Conservation (phyloP, 805 yeast genomes). For the Sugiyamaella qingdaonensis region DNA sequence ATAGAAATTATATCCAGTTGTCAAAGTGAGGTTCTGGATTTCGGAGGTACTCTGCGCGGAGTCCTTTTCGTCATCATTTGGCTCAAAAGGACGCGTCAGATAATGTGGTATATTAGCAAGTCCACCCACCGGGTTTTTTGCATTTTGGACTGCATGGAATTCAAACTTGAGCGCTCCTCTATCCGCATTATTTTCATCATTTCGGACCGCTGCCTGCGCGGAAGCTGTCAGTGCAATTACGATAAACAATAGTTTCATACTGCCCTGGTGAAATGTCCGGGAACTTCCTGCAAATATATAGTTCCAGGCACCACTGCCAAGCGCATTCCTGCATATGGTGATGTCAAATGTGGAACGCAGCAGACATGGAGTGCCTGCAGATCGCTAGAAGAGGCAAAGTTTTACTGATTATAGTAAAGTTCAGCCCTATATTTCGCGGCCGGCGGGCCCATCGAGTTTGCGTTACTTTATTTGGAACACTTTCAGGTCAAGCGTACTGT, state of each 20-base stretch:
- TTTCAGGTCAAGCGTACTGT: no score
- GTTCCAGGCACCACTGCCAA: neutral
- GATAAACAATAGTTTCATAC: neutral
- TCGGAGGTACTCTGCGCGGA: conserved; percentile 6
- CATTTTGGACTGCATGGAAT: neutral
- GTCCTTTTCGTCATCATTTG: neutral
- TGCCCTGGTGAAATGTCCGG: no score
- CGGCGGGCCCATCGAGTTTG: no score
- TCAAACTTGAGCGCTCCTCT: neutral
- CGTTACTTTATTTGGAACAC: no score
- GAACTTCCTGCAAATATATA: neutral
- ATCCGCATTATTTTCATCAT: neutral
- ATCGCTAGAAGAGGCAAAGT: no score
- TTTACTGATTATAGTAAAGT: no score
- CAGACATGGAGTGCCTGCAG: no score
- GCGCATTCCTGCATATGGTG: neutral
- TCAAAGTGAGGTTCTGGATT: conserved; percentile 19
- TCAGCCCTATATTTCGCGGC: no score
- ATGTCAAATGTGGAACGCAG: no score
- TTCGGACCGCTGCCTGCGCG: neutral
- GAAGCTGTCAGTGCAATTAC: neutral
- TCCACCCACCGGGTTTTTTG: neutral
- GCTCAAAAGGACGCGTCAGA: neutral
- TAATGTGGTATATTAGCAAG: neutral
- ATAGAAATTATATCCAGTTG: conserved; percentile 34